These are phyloP conservation scores for Sarocladiaceae sp. DNA, from an alignment of 2,329 filamentous ascomycete species.

Conservation along the genomic window DNA sequence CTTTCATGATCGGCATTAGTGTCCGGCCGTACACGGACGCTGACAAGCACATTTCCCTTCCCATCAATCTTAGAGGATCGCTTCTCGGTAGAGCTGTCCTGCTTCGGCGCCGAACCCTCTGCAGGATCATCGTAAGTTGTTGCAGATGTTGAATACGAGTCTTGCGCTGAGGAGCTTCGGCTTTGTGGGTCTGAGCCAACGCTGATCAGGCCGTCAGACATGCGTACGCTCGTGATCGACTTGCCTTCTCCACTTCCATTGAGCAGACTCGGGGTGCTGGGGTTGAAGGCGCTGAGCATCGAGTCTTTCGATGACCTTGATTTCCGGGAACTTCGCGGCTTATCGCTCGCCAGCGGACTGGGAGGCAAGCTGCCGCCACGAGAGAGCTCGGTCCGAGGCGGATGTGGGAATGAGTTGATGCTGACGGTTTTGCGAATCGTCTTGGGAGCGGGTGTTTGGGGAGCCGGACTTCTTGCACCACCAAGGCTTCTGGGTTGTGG, in stretches of 20 bases:
- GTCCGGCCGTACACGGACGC: slow-evolving; percentile 88
- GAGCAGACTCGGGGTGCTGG: slow-evolving; percentile 65
- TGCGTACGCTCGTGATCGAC: slow-evolving; percentile 61
- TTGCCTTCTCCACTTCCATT: slow-evolving; percentile 77
- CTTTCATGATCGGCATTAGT: slow-evolving; percentile 56
- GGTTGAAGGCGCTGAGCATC: slow-evolving; percentile 43
- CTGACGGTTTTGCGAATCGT: slow-evolving; percentile 83
- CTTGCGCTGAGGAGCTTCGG: slow-evolving; percentile 85
- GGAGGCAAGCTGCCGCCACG: slow-evolving; percentile 58
- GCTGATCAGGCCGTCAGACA: slow-evolving; percentile 72
- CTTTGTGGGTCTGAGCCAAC: slow-evolving; percentile 82
- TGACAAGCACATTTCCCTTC: slow-evolving; percentile 95
- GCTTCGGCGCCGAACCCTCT: slow-evolving; percentile 42
- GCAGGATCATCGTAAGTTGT: slow-evolving; percentile 81
- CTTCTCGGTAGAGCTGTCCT: slow-evolving; percentile 35
- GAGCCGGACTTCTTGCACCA: slow-evolving; percentile 28
- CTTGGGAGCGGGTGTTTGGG: slow-evolving; percentile 45
- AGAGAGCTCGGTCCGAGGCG: slow-evolving; percentile 65
- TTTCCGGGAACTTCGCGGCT: slow-evolving; percentile 44
- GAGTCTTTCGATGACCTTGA: slow-evolving; percentile 53
- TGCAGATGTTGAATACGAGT: slow-evolving; percentile 85
- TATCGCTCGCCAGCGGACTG: slow-evolving; percentile 53
- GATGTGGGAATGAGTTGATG: slow-evolving; percentile 90
- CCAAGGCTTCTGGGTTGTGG: slow-evolving; percentile 47
- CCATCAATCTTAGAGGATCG: slow-evolving; percentile 58